Conservation (phyloP, 1,284 basidiomycete species). For the Moesziomyces sp. region DNA sequence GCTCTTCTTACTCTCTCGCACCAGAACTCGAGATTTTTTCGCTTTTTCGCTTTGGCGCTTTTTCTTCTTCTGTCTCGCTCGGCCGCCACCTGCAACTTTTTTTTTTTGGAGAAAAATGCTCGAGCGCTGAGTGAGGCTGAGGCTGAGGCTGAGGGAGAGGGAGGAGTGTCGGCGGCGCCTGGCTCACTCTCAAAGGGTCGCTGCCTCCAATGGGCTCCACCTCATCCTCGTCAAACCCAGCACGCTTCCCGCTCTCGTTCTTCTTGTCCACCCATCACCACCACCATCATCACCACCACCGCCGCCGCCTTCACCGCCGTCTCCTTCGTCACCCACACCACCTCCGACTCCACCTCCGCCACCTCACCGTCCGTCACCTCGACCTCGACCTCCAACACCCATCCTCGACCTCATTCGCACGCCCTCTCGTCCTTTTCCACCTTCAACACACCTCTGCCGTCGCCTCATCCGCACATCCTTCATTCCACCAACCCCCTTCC, state of each 20-base stretch:
- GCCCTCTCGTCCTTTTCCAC: conserved; percentile 10
- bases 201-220: background rate
- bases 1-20: background rate
- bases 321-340: conserved; percentile 11
- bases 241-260: background rate
- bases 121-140: background rate
- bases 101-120: conserved; percentile 1
- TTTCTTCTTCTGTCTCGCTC: conserved; percentile 6
- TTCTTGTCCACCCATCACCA: conserved; percentile 1
- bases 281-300: conserved; percentile 11
- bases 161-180: too few relatives aligned
- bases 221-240: background rate
- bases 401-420: too few relatives aligned
- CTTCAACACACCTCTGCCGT: background rate
- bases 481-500: background rate
- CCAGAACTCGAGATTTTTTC: conserved; percentile 8
- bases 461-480: conserved; percentile 1
- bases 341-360: conserved; percentile 15
- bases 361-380: conserved; percentile 4
- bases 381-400: background rate
- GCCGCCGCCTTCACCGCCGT: conserved; percentile 14
- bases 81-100: background rate
- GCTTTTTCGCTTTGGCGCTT: conserved; percentile 8
- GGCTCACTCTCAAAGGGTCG: too few relatives aligned
- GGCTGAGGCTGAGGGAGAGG: too few relatives aligned